phyloP scores from a whole-genome alignment of 1,284 basidiomycete species.

The Filobasidium uniguttulatum region DNA sequence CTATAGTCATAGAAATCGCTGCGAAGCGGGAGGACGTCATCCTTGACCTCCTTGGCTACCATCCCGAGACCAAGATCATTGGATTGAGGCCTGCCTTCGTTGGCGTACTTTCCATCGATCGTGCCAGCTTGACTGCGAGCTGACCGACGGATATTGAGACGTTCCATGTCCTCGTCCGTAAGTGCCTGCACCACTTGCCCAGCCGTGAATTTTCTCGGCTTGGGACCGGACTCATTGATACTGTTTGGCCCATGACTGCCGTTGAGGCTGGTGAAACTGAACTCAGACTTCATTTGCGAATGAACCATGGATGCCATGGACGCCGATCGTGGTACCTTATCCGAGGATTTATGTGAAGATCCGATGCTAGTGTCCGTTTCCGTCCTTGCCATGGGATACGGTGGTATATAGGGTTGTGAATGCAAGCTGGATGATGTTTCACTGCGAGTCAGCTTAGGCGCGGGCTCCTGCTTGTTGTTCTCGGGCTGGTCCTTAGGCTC shows the following conservation, averaged over 20 bases:
- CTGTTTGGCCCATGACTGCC: neutral
- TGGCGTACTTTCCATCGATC: constrained; percentile 22
- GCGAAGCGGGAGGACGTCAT: constrained; percentile 62
- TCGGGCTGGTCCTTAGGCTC: constrained; percentile 6
- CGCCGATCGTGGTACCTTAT: constrained; percentile 5
- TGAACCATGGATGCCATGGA: constrained; percentile 15
- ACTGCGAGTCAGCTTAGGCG: constrained; percentile 36
- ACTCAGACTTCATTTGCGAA: constrained; percentile 5
- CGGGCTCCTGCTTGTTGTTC: constrained; percentile 14
- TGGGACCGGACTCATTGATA: constrained; percentile 1
- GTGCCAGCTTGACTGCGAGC: constrained; percentile 32
- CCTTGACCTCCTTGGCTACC: constrained; percentile 38
- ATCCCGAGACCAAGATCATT: constrained; percentile 35
- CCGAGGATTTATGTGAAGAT: neutral
- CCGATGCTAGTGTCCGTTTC: constrained; percentile 2
- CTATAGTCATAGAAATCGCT: constrained; percentile 93
- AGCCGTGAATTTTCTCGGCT: constrained; percentile 41
- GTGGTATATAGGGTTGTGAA: constrained; percentile 57
- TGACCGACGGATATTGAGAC: constrained; percentile 55
- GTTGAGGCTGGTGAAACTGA: constrained; percentile 6
- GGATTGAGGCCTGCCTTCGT: constrained; percentile 23
- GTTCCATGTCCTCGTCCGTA: constrained; percentile 81
- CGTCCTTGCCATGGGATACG: constrained; percentile 41
- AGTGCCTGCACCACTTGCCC: constrained; percentile 70
- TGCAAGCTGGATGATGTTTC: constrained; percentile 50